Evolutionary conservation across 75 land plant genomes (phyloP).

Genomic region (Adiantum capillusveneris): DNA sequence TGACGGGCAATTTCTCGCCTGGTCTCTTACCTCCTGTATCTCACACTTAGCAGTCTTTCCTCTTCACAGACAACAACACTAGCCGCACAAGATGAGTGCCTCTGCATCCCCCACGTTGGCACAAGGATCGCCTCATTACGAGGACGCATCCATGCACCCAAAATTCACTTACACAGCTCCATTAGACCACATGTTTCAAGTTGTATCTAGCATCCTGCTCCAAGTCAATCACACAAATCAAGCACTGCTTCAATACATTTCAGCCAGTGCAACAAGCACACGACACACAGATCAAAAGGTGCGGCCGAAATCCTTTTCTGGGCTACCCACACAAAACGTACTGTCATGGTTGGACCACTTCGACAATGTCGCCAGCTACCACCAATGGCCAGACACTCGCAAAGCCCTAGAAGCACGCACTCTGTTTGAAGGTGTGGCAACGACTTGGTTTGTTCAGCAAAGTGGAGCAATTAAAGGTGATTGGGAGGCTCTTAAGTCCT

Average conservation of each 20-base stretch:
- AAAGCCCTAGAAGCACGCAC: background rate
- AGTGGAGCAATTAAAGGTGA: background rate
- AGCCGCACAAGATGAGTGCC: too few species aligned
- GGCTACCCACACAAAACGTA: background rate
- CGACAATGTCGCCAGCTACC: conserved; percentile 1
- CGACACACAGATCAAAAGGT: background rate
- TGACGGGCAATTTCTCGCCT: too few species aligned
- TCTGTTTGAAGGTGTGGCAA: background rate
- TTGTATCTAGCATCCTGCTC: background rate
- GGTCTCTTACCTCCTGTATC: too few species aligned
- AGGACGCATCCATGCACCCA: background rate
- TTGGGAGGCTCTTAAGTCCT: background rate
- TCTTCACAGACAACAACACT: too few species aligned
- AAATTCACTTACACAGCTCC: background rate
- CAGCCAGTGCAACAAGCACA: background rate
- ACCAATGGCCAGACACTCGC: background rate
- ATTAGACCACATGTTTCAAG: background rate
- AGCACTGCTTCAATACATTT: background rate
- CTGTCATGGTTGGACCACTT: background rate
- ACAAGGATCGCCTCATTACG: too few species aligned
- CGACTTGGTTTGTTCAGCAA: background rate
- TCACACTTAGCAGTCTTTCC: too few species aligned
- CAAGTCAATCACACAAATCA: conserved; percentile 2
- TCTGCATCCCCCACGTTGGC: too few species aligned
- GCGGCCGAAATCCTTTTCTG: background rate